Base-by-base conservation (phyloP, 208 protist species). In the Crithidia brevicula region DNA sequence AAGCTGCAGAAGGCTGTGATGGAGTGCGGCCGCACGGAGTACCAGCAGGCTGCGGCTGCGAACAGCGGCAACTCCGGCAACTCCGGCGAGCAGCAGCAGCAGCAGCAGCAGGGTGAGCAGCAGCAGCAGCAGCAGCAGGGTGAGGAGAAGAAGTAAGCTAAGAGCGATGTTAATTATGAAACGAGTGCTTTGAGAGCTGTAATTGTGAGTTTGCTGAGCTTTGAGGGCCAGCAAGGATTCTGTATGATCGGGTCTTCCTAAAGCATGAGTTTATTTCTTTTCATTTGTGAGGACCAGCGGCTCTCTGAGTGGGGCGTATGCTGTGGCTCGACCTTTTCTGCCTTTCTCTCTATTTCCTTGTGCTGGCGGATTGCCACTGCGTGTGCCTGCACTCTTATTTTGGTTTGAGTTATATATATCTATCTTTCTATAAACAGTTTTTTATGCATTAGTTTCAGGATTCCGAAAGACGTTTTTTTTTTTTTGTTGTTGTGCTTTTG, bases 1-100 rank as follows among this genome's bases (percentile, higher is more conserved):
- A 93, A 93, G 82, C 83, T 96, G 45, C 86, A 93, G 85, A 95
- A 94, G 86, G 83, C 80, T 9, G 77, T 94, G 67, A 92, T 94
- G 83, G 84, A 90, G 63, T 82, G 88, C 64, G 83, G 83, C 50
- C 85, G 85, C 79, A 83, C 77, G 23, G 88, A 92, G 69, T 91
- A 91, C 71, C 68, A 94, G 74, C 82, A 89, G 77, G 81, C 89
- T 1, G 85, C 85, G 13, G 83, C 85, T 1, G 74, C 82, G 38
- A 80, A 57, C 38, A 51, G 42, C 38, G 38, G 57, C 42, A 50
- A 40, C 57, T 50, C 22, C 57, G 34, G 51, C 51, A 57, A 57
- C 51, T 63, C 57, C 30, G 57, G 57, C 38, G 57, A 61, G 54
- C 54, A 63, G 57, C 57, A 63, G 57, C 57, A 61, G 47, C 47